Percentiles rank a stretch among this genome's conserved stretches.
phyloP scores from a whole-genome alignment of 2,329 filamentous ascomycete species.

The Phyllosticta citrichinensis region DNA sequence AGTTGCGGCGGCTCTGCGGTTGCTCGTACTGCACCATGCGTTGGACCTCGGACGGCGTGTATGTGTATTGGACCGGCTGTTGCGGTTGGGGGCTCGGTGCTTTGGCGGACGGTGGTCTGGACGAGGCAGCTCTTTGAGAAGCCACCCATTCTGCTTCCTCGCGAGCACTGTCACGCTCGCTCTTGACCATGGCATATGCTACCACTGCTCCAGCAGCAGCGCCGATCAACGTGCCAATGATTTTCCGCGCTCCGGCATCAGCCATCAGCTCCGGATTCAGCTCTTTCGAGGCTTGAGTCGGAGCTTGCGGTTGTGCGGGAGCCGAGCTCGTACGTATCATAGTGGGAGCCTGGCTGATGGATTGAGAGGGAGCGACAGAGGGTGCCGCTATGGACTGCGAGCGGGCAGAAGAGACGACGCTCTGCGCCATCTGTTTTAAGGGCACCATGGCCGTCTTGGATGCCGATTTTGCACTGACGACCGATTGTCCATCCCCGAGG shows the following conservation, averaged over 20 bases:
- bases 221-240: constrained; percentile 68
- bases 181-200: constrained; percentile 63
- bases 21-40: constrained; percentile 11
- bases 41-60: constrained; percentile 7
- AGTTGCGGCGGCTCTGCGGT: constrained; percentile 23
- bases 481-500: constrained; percentile 18
- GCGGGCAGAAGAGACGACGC: constrained; percentile 11
- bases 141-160: constrained; percentile 26
- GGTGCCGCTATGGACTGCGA: constrained; percentile 17
- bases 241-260: constrained; percentile 48
- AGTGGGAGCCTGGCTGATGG: constrained; percentile 16
- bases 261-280: constrained; percentile 26
- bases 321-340: constrained; percentile 24
- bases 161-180: constrained; percentile 40
- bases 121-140: not conserved
- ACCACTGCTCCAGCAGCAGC: constrained; percentile 68
- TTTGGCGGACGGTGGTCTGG: not conserved
- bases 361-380: constrained; percentile 14
- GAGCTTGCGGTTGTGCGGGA: constrained; percentile 18
- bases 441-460: constrained; percentile 17
- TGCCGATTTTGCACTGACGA: constrained; percentile 5
- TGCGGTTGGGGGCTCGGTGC: constrained; percentile 3
- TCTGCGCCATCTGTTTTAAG: not conserved
- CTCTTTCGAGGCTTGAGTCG: constrained; percentile 16
- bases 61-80: not conserved